Conservation (phyloP, 208 protist genomes). For the Vickermania ingenoplastis region DNA sequence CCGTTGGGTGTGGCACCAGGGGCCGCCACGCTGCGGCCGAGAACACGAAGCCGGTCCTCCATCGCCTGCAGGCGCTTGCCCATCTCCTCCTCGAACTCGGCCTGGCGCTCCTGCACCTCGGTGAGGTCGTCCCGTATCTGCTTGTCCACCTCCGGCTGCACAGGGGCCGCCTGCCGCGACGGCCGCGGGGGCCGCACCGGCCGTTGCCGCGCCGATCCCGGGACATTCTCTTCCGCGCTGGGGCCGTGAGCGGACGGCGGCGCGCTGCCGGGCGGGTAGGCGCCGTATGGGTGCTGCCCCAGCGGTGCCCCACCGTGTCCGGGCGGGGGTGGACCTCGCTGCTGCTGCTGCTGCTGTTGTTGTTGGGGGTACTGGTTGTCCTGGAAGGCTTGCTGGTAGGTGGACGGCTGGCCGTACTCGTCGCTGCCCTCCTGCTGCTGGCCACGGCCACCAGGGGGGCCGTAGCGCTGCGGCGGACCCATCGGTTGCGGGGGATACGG, state of each 20-base stretch:
- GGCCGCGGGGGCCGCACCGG: not conserved
- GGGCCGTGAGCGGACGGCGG: too few species aligned
- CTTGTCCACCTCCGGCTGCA: conserved; percentile 13
- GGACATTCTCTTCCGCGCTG: too few species aligned
- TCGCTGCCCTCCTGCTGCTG: not conserved
- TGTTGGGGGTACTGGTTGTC: not conserved
- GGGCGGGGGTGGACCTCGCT: not conserved
- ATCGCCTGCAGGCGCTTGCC: conserved; percentile 61
- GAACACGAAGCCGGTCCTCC: conserved; percentile 79
- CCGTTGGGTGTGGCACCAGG: conserved; percentile 12
- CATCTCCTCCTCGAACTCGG: conserved; percentile 72
- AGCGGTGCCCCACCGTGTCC: not conserved
- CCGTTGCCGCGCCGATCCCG: not conserved
- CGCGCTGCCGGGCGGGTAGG: not conserved
- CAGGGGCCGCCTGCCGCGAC: not conserved
- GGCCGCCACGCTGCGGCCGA: conserved; percentile 43
- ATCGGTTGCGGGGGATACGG: not conserved
- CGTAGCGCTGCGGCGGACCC: not conserved
- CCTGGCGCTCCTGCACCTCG: conserved; percentile 32
- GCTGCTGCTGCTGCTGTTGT: not conserved
- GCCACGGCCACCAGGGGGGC: not conserved
- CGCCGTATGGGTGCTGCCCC: not conserved
- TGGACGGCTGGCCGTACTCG: not conserved
- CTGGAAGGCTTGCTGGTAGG: too few species aligned
- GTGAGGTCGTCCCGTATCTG: conserved; percentile 41